phyloP scores from a whole-genome alignment of 495 filamentous ascomycete species.

The Cetradonia linearis region DNA sequence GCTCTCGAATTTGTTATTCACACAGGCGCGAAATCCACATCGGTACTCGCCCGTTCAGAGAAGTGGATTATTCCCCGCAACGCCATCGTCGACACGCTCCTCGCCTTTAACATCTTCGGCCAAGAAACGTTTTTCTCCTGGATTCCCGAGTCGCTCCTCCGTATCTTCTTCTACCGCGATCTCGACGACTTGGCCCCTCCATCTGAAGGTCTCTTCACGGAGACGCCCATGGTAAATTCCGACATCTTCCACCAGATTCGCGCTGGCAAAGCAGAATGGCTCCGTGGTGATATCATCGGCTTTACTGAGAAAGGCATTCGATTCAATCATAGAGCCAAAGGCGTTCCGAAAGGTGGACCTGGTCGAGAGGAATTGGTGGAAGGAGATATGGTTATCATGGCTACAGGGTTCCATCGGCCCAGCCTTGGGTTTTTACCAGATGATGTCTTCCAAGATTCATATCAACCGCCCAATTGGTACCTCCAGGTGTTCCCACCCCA shows the following conservation, averaged over 20 bases:
- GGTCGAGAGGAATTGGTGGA: slow-evolving; percentile 51
- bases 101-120: slow-evolving; percentile 70
- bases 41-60: slow-evolving; percentile 66
- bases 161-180: slow-evolving; percentile 76
- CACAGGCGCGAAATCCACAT: slow-evolving; percentile 53
- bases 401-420: slow-evolving; percentile 70
- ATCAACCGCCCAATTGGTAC: slow-evolving; percentile 78
- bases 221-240: slow-evolving; percentile 79
- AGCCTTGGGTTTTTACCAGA: slow-evolving; percentile 62
- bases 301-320: slow-evolving; percentile 54
- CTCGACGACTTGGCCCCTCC: slow-evolving; percentile 65
- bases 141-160: slow-evolving; percentile 66
- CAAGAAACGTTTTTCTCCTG: slow-evolving; percentile 62
- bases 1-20: slow-evolving; percentile 69
- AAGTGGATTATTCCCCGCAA: slow-evolving; percentile 89
- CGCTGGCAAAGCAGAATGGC: slow-evolving; percentile 63
- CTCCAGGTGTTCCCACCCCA: slow-evolving; percentile 60
- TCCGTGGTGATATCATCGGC: slow-evolving; percentile 64
- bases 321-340: slow-evolving; percentile 61
- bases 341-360: slow-evolving; percentile 62
- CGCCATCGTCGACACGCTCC: slow-evolving; percentile 57
- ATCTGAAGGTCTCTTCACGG: slow-evolving; percentile 62
- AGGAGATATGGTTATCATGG: slow-evolving; percentile 72
- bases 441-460: slow-evolving; percentile 58
- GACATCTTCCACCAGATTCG: slow-evolving; percentile 70